These are phyloP conservation scores for Brassica nigra DNA, from an alignment of 345 rosid genomes.

Conservation along the genomic window DNA sequence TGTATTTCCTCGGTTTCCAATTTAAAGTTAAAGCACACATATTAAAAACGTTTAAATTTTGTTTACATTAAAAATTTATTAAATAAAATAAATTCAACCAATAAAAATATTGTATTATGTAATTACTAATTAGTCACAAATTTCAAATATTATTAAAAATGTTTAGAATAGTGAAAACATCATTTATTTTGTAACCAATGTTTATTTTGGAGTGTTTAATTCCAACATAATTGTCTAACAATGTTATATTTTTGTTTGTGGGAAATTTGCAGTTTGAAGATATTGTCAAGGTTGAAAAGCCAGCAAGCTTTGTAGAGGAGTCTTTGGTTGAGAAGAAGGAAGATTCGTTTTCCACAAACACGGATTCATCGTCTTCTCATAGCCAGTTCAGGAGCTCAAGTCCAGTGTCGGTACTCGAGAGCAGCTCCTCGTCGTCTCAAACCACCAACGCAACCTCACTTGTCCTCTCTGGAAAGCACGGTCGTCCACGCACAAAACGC, in stretches of 20 bases:
- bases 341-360: constrained; percentile 41
- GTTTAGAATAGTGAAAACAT: background rate
- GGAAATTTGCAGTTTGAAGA: constrained; percentile 72
- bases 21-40: background rate
- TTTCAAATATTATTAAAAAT: background rate
- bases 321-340: constrained; percentile 61
- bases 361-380: constrained; percentile 48
- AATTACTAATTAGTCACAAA: background rate
- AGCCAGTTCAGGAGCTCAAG: constrained; percentile 70
- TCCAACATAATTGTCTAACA: constrained; percentile 9
- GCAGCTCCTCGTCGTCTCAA: constrained; percentile 79
- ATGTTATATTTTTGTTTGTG: background rate
- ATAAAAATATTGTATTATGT: no score
- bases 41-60: no score
- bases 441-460: constrained; percentile 40
- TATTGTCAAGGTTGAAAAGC: constrained; percentile 84
- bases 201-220: background rate
- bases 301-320: constrained; percentile 73
- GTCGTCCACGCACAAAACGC: constrained; percentile 93
- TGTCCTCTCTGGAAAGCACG: constrained; percentile 49
- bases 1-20: background rate
- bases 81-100: background rate
- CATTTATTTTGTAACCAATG: background rate
- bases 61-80: no score
- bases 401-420: constrained; percentile 89